These are phyloP conservation scores for Oxytropis ochrocephala DNA, from an alignment of 306 rosid genomes.

Conservation along the genomic window DNA sequence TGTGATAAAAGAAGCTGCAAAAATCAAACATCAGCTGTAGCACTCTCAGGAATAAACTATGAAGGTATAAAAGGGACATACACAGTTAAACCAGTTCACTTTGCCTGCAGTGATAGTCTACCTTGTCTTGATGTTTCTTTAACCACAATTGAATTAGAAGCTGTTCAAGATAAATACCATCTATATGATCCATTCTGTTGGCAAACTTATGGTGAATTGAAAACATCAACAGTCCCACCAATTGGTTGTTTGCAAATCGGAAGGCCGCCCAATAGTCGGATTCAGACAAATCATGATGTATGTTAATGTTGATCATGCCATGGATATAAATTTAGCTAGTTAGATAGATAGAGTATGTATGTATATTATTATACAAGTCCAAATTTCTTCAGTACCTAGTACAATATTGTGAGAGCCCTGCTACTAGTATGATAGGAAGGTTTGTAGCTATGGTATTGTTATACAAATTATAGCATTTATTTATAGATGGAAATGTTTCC, in stretches of 20 bases:
- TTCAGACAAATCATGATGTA: conserved; percentile 59
- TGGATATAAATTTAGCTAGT: not conserved
- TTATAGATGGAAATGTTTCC: conserved; percentile 20
- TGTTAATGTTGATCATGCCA: conserved; percentile 53
- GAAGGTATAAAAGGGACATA: conserved; percentile 80
- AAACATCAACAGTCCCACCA: conserved; percentile 77
- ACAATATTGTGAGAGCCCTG: conserved; percentile 32
- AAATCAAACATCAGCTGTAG: conserved; percentile 78
- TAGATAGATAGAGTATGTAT: conserved; percentile 40
- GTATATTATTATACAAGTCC: conserved; percentile 28
- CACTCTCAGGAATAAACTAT: conserved; percentile 79
- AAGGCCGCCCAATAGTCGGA: conserved; percentile 67
- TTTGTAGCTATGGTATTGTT: conserved; percentile 33
- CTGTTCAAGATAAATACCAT: conserved; percentile 74
- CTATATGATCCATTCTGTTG: conserved; percentile 86
- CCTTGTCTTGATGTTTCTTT: conserved; percentile 86
- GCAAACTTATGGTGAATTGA: conserved; percentile 82
- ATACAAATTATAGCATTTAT: conserved; percentile 30
- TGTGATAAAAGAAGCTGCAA: conserved; percentile 74
- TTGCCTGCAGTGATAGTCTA: conserved; percentile 90
- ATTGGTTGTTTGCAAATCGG: conserved; percentile 72
- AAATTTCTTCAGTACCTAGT: conserved; percentile 34
- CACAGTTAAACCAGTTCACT: conserved; percentile 85
- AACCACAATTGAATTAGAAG: conserved; percentile 56
- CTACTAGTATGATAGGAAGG: conserved; percentile 30